Base-by-base conservation (phyloP, 164 flowering plant genomes). In the Tetrastigma voinierianum region DNA sequence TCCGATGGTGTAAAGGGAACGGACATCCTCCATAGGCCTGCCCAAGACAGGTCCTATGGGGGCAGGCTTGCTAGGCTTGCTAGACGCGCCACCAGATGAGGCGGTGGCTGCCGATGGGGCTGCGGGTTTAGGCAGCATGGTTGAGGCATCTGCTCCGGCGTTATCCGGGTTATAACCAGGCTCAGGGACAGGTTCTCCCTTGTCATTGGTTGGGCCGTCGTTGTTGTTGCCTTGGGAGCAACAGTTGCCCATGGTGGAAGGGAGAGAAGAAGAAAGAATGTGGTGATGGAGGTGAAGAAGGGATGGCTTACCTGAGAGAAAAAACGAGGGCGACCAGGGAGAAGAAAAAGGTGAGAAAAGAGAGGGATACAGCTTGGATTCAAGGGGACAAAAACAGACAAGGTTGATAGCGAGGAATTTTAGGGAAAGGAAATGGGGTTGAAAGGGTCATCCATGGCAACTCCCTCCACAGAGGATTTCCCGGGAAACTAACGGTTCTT, bases 21-120 rank as follows among this genome's bases (percentile, higher is more conserved):
- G 61, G 10, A 90, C 81, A 18, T 90, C 94, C 61, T 90, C 97
- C 97, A 89, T 90, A 0, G 94, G 92, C 24, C 90, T 83, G 23
- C 90, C 89, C 20, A 90, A 68, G 32, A 90, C 94, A 1, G 81
- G 82, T 2, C 91, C 95, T 0, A 82, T 73, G 0, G 76, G 76
- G 3, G 69, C 59, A 8, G 72, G 68, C 73, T 84, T 84, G 62
- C 81, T 16, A 4, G 77, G 80, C 64, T 79, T 74, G 57, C 62
- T 17, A 20, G 79, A 24, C 15, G 72, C 67, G 44, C 62, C 53
- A 0, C 62, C 53, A 0, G 72, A 16, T 12, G 77, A 9, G 17
- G 80, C 57, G 1, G 75, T 49, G 9, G 70, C 21, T 0, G 66
- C 47, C 1, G 75, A 54, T 9, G 61, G 40, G 10, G 24, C 16